Evolutionary conservation across 371 early-diverging fungal species (phyloP), one percentile per base, ranked within the genome.

Genomic region (Zychaea mexicana): DNA sequence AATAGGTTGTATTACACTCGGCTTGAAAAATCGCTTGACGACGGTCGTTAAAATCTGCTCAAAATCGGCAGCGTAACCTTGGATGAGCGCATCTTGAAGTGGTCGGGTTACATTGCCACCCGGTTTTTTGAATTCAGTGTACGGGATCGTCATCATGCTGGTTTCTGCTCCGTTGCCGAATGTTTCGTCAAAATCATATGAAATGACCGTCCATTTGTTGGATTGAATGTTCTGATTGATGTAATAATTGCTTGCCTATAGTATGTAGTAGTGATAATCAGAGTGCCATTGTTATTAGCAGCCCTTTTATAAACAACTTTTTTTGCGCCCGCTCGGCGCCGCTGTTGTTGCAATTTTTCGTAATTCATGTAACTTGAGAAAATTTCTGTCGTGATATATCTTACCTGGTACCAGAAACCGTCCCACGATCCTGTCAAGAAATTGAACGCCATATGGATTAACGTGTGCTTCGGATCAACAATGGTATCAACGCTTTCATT

Each of bases 101-200:
- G 82, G 67, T 62, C 86, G 59, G 32, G 65, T n/a, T 8, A 70
- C 61, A 64, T 78, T 69, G 59, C 13, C n/a, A n/a, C n/a, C 57
- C n/a, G 71, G 67, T 52, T 74, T 65, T 63, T 76, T 32, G 60
- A 76, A 81, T 46, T 72, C 65, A 30, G 74, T 63, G 54, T 83
- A 84, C 8, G 82, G 46, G n/a, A 76, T 71, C 1, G 65, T 53
- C 27, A 49, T 59, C 2, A 67, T 24, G 0, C 46, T 24, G 0
- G 30, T 9, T 38, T 52, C 54, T 1, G 57, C 52, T 27, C 55
- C 60, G 45, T 79, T 79, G 31, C 85, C 85, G 21, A 79, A 82
- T 1, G 79, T 78, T 60, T 84, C 86, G 52, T 86, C 86, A 58
- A 86, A 86, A 52, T 86, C 86, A 17, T 78, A 83, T 7, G 86